Conservation (phyloP, 1,139 yeast species). For the Hyphopichia buzzinii region DNA sequence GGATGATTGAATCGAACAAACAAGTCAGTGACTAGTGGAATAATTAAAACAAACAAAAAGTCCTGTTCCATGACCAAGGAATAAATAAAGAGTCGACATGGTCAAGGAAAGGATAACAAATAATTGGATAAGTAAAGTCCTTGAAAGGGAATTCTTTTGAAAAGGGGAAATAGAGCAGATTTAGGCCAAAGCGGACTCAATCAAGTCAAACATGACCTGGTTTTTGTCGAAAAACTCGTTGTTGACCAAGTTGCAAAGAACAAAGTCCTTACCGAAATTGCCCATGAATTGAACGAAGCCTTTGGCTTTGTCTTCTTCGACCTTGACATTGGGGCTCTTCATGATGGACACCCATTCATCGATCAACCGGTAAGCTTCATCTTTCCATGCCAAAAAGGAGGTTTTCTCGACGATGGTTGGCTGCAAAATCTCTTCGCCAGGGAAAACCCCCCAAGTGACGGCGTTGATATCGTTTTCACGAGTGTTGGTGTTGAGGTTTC, state of each 20-base stretch:
- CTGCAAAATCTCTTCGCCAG: conserved; percentile 86
- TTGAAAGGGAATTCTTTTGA: no score
- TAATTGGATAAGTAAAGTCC: no score
- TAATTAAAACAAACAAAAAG: conserved; percentile 5
- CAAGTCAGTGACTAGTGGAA: conserved; percentile 5
- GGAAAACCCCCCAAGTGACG: conserved; percentile 97
- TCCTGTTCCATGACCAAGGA: no score
- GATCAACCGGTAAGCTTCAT: conserved; percentile 83
- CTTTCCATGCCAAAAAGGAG: conserved; percentile 94
- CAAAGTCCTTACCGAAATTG: conserved; percentile 56
- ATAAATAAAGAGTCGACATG: no score
- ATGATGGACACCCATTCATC: conserved; percentile 73
- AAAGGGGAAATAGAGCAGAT: no score
- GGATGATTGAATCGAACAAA: conserved; percentile 5
- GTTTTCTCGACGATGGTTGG: conserved; percentile 91
- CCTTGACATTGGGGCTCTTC: conserved; percentile 33
- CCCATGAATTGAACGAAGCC: conserved; percentile 41
- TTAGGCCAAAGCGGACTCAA: no score
- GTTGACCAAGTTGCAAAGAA: conserved; percentile 85
- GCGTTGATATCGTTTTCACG: conserved; percentile 82
- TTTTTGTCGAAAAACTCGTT: conserved; percentile 67
- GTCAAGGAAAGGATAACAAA: no score
- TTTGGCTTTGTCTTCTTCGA: conserved; percentile 36
- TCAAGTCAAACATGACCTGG: conserved; percentile 45
- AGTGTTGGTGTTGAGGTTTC: conserved; percentile 63